These are phyloP conservation scores for Aspergillus latus DNA, from an alignment of 2,329 filamentous ascomycete genomes.

Conservation along the genomic window DNA sequence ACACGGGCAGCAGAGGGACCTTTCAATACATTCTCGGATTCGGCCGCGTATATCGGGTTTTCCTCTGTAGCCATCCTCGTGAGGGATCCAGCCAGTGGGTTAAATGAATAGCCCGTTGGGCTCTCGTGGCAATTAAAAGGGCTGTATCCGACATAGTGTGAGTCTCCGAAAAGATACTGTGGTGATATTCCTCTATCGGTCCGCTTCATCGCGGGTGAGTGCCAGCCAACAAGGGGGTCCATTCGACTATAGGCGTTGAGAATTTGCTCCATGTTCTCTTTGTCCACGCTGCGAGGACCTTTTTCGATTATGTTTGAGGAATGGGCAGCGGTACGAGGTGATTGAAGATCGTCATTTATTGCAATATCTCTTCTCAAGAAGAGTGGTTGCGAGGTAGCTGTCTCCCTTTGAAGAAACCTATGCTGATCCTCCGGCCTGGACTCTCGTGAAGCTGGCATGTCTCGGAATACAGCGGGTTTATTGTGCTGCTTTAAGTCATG, in stretches of 20 bases:
- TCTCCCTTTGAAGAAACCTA: constrained; percentile 12
- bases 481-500: constrained; percentile 30
- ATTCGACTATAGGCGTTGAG: constrained; percentile 27
- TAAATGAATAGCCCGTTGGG: constrained; percentile 30
- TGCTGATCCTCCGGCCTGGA: constrained; percentile 14
- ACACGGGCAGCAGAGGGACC: constrained; percentile 20
- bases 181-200: constrained; percentile 25
- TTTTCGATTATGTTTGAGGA: constrained; percentile 13
- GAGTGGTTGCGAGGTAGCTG: constrained; percentile 25
- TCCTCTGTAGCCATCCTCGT: constrained; percentile 23
- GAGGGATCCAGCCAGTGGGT: constrained; percentile 36
- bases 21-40: constrained; percentile 15
- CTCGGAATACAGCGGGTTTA: constrained; percentile 41
- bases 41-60: constrained; percentile 23
- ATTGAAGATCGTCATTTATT: constrained; percentile 13
- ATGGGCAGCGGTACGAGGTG: constrained; percentile 18
- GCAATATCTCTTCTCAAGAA: constrained; percentile 20
- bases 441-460: constrained; percentile 24
- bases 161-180: constrained; percentile 29
- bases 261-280: constrained; percentile 43
- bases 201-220: constrained; percentile 26
- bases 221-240: constrained; percentile 27
- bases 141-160: constrained; percentile 23
- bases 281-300: constrained; percentile 23
- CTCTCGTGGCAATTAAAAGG: constrained; percentile 27